Conservation (phyloP, 129 eudicot species). For the Centrapalus pauciflorus region DNA sequence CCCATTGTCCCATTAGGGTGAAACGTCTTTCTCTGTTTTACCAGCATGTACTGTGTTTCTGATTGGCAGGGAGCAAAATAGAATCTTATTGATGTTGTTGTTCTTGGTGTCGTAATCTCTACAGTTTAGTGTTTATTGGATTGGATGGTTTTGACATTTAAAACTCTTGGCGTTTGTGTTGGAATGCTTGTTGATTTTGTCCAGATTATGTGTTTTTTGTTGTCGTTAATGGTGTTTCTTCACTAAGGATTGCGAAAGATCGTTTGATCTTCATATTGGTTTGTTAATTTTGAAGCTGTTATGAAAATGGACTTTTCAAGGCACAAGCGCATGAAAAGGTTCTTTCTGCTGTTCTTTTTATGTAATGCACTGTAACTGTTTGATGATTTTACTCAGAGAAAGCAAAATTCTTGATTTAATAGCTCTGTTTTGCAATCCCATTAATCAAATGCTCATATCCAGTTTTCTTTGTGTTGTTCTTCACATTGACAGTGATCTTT, state of each 20-base stretch:
- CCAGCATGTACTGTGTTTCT: conserved; percentile 26
- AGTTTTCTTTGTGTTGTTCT: background rate
- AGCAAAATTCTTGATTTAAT: background rate
- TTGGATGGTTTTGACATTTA: conserved; percentile 35
- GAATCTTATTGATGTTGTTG: conserved; percentile 30
- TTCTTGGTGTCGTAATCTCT: conserved; percentile 22
- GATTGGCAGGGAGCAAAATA: conserved; percentile 22
- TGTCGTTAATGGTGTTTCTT: conserved; percentile 13
- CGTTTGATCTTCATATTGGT: background rate
- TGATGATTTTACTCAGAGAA: conserved; percentile 7
- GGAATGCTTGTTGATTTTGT: conserved; percentile 35
- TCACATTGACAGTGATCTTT: conserved; percentile 38
- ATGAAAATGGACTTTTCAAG: conserved; percentile 29
- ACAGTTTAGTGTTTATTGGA: conserved; percentile 39
- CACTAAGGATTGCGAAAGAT: conserved; percentile 1
- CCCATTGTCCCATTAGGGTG: conserved; percentile 16
- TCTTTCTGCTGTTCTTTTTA: background rate
- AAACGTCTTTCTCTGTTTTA: conserved; percentile 26
- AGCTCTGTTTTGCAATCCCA: background rate
- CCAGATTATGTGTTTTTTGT: conserved; percentile 33
- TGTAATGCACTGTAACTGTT: background rate
- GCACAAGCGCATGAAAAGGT: conserved; percentile 37
- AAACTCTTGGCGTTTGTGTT: conserved; percentile 29
- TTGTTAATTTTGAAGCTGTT: conserved; percentile 19
- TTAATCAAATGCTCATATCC: conserved; percentile 11